These are phyloP conservation scores for Andalucia godoyi DNA, from an alignment of 78 protist genomes.

Conservation along the genomic window DNA sequence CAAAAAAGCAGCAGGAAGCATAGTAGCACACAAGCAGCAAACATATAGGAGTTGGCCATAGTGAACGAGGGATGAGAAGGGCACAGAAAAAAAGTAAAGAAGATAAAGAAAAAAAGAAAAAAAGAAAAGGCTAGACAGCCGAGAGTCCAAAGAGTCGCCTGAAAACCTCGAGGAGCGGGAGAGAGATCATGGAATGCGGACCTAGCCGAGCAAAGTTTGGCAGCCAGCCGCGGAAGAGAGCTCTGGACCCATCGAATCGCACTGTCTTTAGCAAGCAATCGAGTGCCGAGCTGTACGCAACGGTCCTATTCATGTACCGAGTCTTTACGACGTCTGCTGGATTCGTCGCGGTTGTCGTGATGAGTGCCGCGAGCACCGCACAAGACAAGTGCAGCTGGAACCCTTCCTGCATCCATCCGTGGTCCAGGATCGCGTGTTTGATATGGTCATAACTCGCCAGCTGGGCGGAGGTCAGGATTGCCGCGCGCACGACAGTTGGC, in stretches of 20 bases:
- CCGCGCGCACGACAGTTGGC: conserved; percentile 12
- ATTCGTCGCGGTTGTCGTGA: not conserved
- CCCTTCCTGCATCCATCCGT: not conserved
- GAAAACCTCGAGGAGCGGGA: conserved; percentile 19
- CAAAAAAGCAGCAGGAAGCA: too few species aligned
- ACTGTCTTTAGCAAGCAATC: conserved; percentile 14
- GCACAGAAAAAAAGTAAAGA: too few species aligned
- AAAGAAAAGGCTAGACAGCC: too few species aligned
- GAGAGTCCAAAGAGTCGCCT: not conserved
- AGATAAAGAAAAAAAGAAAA: too few species aligned
- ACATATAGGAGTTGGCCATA: too few species aligned
- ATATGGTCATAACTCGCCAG: conserved; percentile 22
- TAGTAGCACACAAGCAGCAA: too few species aligned
- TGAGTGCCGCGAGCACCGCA: not conserved
- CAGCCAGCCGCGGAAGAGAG: conserved; percentile 8
- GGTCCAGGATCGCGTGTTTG: conserved; percentile 1
- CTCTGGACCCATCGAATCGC: not conserved
- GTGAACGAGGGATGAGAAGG: too few species aligned
- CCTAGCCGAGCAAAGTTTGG: conserved; percentile 19
- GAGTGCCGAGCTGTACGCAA: not conserved
- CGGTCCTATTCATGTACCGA: conserved; percentile 8
- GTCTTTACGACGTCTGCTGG: conserved; percentile 40
- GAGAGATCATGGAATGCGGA: conserved; percentile 32
- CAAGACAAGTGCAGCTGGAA: not conserved
- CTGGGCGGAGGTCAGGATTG: conserved; percentile 13